Conservation (phyloP, 2,329 filamentous ascomycete species). For the Xylariaceae sp. region DNA sequence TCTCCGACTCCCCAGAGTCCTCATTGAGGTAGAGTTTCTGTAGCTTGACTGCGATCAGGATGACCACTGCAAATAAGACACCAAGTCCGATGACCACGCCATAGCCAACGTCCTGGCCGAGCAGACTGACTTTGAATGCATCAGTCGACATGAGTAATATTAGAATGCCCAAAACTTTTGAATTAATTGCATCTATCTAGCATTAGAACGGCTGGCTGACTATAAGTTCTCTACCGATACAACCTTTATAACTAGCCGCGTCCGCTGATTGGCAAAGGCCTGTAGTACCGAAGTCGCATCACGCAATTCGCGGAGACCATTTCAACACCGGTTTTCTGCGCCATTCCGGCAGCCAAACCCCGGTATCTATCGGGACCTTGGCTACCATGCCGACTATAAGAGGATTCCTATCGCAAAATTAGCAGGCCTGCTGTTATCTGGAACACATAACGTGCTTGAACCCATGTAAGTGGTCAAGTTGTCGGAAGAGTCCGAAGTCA, state of each 20-base stretch:
- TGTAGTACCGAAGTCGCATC: slow-evolving; percentile 13
- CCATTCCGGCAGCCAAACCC: neutral
- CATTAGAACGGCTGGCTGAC: neutral
- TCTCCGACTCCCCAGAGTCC: slow-evolving; percentile 47
- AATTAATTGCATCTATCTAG: neutral
- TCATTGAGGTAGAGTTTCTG: slow-evolving; percentile 47
- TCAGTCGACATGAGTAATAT: neutral
- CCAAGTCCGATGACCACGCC: slow-evolving; percentile 52
- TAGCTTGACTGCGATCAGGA: slow-evolving; percentile 48
- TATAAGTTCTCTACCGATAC: neutral
- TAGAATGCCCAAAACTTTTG: neutral
- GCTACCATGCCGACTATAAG: neutral
- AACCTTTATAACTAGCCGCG: neutral
- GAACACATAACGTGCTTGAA: neutral
- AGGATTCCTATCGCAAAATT: neutral
- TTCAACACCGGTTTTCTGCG: slow-evolving; percentile 5
- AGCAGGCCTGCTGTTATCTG: neutral
- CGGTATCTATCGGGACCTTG: neutral
- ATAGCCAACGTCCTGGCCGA: slow-evolving; percentile 44
- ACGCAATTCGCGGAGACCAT: slow-evolving; percentile 26
- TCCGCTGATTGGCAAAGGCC: neutral
- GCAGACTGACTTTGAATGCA: slow-evolving; percentile 21
- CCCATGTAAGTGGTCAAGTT: neutral
- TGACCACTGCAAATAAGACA: slow-evolving; percentile 50
- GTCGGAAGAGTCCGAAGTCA: neutral